Evolutionary conservation across 305 asterid genomes (phyloP).

Genomic region (Fraxinus ornus): DNA sequence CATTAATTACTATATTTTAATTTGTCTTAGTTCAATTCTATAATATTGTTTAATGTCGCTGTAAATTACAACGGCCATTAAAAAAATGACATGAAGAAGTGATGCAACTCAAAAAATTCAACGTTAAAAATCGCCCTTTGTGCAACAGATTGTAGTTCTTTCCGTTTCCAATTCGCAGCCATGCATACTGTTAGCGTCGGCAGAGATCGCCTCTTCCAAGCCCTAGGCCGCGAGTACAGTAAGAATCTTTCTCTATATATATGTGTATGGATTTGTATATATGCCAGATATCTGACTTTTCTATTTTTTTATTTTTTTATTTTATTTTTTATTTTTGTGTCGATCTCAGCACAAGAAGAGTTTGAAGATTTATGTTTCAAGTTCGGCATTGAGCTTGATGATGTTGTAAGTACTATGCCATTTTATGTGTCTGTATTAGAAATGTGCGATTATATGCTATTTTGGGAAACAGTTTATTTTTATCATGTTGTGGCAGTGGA

Average conservation of each 20-base stretch:
- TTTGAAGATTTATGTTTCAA: constrained; percentile 48
- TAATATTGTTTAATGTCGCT: not conserved
- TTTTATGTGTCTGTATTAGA: constrained; percentile 6
- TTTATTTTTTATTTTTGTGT: not conserved
- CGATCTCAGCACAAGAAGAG: constrained; percentile 44
- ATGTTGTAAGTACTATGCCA: constrained; percentile 28
- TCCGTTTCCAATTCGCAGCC: constrained; percentile 31
- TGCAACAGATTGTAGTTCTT: not conserved
- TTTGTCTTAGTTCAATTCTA: too few relatives aligned
- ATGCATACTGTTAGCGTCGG: constrained; percentile 95
- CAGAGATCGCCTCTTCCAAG: constrained; percentile 73
- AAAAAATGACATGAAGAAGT: not conserved
- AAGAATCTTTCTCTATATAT: constrained; percentile 11
- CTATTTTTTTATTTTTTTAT: not conserved
- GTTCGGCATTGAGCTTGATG: constrained; percentile 57
- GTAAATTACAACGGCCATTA: not conserved
- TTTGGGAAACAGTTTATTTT: not conserved
- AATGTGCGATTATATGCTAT: not conserved
- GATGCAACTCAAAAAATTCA: not conserved
- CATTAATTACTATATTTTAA: too few relatives aligned
- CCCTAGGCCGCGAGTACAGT: constrained; percentile 76
- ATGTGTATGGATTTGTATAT: not conserved
- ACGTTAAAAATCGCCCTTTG: not conserved
- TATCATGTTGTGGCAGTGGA: not conserved
- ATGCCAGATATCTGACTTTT: not conserved